Percentiles rank a stretch among this genome's conserved stretches.
Evolutionary conservation across 306 rosid species (phyloP).

Genomic region (apple (Malus domestica)): ASM211411v1 NC_041804.1:19090001-19090500

Average conservation of each 20-base stretch:
- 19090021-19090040: no score
- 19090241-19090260: background rate
- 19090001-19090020: no score
- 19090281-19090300: background rate
- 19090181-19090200: background rate
- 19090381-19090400: background rate
- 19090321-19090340: background rate
- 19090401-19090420: constrained; percentile 1
- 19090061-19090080: no score
- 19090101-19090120: background rate
- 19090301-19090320: background rate
- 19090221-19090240: background rate
- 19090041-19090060: no score
- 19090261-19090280: background rate
- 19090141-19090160: background rate
- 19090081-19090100: no score
- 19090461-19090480: constrained; percentile 71
- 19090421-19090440: background rate
- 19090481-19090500: constrained; percentile 85
- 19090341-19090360: background rate
- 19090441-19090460: constrained; percentile 71
- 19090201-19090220: background rate
- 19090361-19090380: background rate
- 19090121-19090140: background rate
- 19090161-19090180: background rate